Evolutionary conservation across 2,329 filamentous ascomycete species (phyloP).

Genomic region (Biscogniauxia sp.): DNA sequence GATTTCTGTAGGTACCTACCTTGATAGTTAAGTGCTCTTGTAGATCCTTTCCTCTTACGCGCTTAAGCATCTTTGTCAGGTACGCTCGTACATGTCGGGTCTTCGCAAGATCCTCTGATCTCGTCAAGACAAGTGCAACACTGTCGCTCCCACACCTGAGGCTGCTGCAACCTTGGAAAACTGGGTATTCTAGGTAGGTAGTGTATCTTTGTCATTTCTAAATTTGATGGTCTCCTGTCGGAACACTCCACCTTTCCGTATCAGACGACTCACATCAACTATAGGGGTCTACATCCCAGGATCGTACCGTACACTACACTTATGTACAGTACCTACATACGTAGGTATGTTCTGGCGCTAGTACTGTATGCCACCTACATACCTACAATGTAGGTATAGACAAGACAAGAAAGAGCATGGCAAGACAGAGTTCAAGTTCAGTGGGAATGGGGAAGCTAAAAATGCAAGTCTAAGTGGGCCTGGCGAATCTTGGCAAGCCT

Average conservation of each 20-base stretch:
- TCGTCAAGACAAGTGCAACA: neutral
- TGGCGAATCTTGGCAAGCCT: neutral
- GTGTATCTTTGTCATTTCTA: too few species aligned
- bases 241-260: neutral
- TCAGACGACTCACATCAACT: neutral
- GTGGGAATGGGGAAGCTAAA: neutral
- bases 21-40: neutral
- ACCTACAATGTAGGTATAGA: too few species aligned
- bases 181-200: too few species aligned
- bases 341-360: too few species aligned
- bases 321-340: too few species aligned
- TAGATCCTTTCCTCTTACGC: neutral
- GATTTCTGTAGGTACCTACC: neutral
- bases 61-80: neutral
- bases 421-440: too few species aligned
- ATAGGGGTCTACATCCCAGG: too few species aligned
- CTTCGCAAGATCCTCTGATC: neutral
- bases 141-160: neutral
- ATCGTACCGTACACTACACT: too few species aligned
- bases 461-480: slow-evolving; percentile 5
- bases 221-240: neutral
- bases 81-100: neutral
- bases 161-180: neutral
- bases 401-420: neutral
- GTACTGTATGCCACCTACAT: too few species aligned